Conservation (phyloP, 495 filamentous ascomycete species). For the Penicillium crystallinum region DNA sequence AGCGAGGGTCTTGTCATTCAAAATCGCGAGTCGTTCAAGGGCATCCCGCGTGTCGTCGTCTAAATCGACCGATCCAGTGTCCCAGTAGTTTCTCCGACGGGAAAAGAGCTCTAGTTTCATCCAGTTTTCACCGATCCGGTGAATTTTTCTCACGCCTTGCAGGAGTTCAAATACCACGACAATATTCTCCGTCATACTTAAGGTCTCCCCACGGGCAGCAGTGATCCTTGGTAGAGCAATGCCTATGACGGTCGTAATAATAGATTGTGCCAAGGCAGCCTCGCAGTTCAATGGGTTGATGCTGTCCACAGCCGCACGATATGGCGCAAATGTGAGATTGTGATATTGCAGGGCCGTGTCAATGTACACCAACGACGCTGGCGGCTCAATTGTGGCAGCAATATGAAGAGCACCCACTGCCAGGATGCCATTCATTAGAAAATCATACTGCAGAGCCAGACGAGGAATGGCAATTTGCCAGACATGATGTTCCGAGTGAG, state of each 20-base stretch:
- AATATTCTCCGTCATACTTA: conserved; percentile 36
- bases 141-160: conserved; percentile 34
- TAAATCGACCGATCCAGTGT: conserved; percentile 1
- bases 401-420: conserved; percentile 51
- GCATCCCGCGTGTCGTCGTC: conserved; percentile 25
- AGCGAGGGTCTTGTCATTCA: conserved; percentile 24
- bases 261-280: conserved; percentile 49
- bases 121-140: conserved; percentile 28
- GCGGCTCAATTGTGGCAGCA: conserved; percentile 33
- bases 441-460: conserved; percentile 45
- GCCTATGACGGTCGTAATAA: conserved; percentile 44
- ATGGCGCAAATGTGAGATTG: conserved; percentile 42
- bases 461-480: conserved; percentile 43
- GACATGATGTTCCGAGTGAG: conserved; percentile 21
- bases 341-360: conserved; percentile 48
- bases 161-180: conserved; percentile 34
- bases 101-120: conserved; percentile 26
- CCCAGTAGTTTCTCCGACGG: conserved; percentile 16
- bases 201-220: conserved; percentile 24
- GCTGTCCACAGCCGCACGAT: conserved; percentile 40
- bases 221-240: conserved; percentile 43
- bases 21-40: conserved; percentile 18
- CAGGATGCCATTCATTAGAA: conserved; percentile 52
- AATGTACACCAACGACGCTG: conserved; percentile 40
- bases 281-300: conserved; percentile 44